Percentiles rank a stretch among this genome's conserved stretches.
Conservation (phyloP, 2,329 filamentous ascomycete species). For the Huntiella abstrusa region DNA sequence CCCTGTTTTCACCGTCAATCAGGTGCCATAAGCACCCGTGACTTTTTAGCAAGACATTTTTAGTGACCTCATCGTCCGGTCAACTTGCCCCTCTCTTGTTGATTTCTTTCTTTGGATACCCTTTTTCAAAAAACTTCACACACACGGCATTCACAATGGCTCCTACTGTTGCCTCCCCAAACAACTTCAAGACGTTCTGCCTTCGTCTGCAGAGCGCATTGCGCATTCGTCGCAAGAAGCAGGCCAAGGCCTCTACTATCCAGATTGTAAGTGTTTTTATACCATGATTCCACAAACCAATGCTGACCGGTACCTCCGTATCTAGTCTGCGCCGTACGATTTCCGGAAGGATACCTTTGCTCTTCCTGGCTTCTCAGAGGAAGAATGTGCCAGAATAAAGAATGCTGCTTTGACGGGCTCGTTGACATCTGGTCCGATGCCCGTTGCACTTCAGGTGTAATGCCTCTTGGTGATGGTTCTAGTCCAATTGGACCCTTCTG, state of each 20-base stretch:
- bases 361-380: slow-evolving; percentile 36
- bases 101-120: not conserved
- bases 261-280: slow-evolving; percentile 25
- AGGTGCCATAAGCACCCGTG: not conserved
- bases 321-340: slow-evolving; percentile 38
- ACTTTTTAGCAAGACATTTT: not conserved
- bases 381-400: slow-evolving; percentile 29
- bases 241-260: slow-evolving; percentile 19
- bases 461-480: not conserved
- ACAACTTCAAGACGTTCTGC: slow-evolving; percentile 26
- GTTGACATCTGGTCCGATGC: slow-evolving; percentile 6
- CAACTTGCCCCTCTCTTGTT: not conserved
- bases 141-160: slow-evolving; percentile 5
- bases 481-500: too few species aligned
- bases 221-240: slow-evolving; percentile 22
- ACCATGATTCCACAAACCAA: not conserved
- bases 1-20: not conserved
- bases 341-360: slow-evolving; percentile 34
- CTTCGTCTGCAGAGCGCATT: slow-evolving; percentile 27
- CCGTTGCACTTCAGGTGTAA: slow-evolving; percentile 8
- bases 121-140: not conserved
- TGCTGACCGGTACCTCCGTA: not conserved
- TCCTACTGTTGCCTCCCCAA: slow-evolving; percentile 10
- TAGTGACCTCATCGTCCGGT: not conserved
- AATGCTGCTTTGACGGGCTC: slow-evolving; percentile 7